Conservation (phyloP, 495 filamentous ascomycete species). For the Haplographium delicatum region DNA sequence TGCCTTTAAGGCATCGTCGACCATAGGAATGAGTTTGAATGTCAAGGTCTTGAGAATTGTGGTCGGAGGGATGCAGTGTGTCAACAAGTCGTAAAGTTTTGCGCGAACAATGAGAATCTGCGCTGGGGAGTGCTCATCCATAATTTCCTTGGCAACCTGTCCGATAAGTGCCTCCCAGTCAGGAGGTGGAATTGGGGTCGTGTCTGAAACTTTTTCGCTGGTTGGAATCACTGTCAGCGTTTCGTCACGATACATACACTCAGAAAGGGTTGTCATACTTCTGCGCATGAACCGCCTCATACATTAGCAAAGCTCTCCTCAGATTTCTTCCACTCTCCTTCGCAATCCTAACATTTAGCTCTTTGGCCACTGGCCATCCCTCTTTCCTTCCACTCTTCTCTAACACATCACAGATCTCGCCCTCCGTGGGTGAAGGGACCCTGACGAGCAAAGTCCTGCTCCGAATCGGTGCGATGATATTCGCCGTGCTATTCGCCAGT, state of each 20-base stretch:
- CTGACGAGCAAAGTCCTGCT: constrained; percentile 84
- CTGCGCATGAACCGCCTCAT: constrained; percentile 91
- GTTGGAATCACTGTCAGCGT: background rate
- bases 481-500: constrained; percentile 88
- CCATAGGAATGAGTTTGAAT: constrained; percentile 80
- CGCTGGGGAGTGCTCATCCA: constrained; percentile 83
- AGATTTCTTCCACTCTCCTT: constrained; percentile 90
- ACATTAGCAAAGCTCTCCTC: constrained; percentile 86
- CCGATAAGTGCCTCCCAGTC: constrained; percentile 92
- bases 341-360: constrained; percentile 76
- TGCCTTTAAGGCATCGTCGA: constrained; percentile 82
- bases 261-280: constrained; percentile 55
- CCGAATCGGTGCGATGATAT: constrained; percentile 95
- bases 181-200: constrained; percentile 82
- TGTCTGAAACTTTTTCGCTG: constrained; percentile 87
- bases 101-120: constrained; percentile 80
- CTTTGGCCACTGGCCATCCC: constrained; percentile 63
- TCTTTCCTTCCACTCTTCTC: constrained; percentile 70
- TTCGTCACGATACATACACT: background rate
- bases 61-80: constrained; percentile 93
- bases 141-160: constrained; percentile 84
- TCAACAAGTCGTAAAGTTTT: constrained; percentile 91
- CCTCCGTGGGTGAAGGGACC: constrained; percentile 82
- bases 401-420: constrained; percentile 76
- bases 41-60: constrained; percentile 90